A percentile compares a stretch with the other conserved stretches of the same genome.
Conservation (phyloP, 306 rosid species). For the Begonia fuchsioides region DNA sequence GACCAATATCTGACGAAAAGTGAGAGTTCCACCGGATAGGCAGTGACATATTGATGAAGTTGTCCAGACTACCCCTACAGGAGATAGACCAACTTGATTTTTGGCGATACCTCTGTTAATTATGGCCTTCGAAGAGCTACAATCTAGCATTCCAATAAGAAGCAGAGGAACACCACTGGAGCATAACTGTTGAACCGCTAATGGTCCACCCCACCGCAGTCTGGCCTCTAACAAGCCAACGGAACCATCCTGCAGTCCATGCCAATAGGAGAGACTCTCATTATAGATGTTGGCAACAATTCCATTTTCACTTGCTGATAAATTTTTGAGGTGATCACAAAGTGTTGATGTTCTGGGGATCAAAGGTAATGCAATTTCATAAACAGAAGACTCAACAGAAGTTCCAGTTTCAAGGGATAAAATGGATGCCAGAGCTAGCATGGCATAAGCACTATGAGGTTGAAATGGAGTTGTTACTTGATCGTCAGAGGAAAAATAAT, state of each 20-base stretch:
- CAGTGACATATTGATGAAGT: conserved; percentile 63
- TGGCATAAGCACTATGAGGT: conserved; percentile 55
- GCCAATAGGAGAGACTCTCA: conserved; percentile 62
- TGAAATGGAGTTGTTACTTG: conserved; percentile 30
- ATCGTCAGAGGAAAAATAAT: conserved; percentile 48
- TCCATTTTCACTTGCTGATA: conserved; percentile 33
- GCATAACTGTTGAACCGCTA: conserved; percentile 83
- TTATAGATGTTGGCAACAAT: conserved; percentile 17
- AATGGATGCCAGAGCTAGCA: conserved; percentile 82
- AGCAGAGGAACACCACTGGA: conserved; percentile 65
- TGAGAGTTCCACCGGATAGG: conserved; percentile 61
- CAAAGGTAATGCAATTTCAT: conserved; percentile 65
- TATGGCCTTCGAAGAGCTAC: conserved; percentile 24
- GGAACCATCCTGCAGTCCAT: conserved; percentile 74
- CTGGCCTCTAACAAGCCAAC: conserved; percentile 75
- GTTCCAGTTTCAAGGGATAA: conserved; percentile 66
- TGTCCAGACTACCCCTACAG: conserved; percentile 71
- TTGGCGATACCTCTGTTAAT: conserved; percentile 27
- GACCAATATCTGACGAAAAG: conserved; percentile 63
- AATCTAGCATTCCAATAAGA: conserved; percentile 50
- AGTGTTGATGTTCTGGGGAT: conserved; percentile 62
- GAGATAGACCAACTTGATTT: conserved; percentile 68
- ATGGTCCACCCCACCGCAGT: conserved; percentile 79
- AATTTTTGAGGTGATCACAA: conserved; percentile 46
- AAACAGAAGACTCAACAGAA: conserved; percentile 54